These are phyloP conservation scores for Saccharomycopsis olivae DNA, from an alignment of 805 yeast species.

Conservation along the genomic window DNA sequence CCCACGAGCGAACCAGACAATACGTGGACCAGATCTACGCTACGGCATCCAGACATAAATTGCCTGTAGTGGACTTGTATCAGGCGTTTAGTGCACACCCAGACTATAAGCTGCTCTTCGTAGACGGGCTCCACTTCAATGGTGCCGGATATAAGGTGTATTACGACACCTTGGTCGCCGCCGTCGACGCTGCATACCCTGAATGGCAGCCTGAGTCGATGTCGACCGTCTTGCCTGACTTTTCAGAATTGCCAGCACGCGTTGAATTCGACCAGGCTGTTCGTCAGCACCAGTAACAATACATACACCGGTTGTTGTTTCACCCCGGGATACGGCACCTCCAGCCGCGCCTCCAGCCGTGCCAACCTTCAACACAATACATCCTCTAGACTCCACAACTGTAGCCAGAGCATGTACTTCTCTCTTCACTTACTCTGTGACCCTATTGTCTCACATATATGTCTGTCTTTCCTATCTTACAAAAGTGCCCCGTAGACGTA, in stretches of 20 bases:
- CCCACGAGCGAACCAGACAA: conserved; percentile 31
- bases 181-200: conserved; percentile 36
- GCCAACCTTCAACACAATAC: too few relatives aligned
- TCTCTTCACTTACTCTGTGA: background rate
- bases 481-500: too few relatives aligned
- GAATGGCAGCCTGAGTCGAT: conserved; percentile 35
- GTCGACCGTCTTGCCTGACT: conserved; percentile 25
- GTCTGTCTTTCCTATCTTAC: too few relatives aligned
- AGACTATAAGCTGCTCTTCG: conserved; percentile 32
- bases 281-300: background rate
- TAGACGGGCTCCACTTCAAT: conserved; percentile 53
- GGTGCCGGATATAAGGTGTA: conserved; percentile 42
- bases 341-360: too few relatives aligned
- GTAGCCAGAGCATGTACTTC: too few relatives aligned
- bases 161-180: conserved; percentile 31
- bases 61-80: conserved; percentile 53
- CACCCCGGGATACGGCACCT: too few relatives aligned
- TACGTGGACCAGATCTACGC: conserved; percentile 42
- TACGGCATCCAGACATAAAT: conserved; percentile 33
- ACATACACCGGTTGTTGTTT: background rate
- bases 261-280: background rate
- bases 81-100: conserved; percentile 28
- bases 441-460: too few relatives aligned
- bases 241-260: background rate
- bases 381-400: too few relatives aligned